Conservation (phyloP, 257 asterid species). For the Gentiana macrophylla region DNA sequence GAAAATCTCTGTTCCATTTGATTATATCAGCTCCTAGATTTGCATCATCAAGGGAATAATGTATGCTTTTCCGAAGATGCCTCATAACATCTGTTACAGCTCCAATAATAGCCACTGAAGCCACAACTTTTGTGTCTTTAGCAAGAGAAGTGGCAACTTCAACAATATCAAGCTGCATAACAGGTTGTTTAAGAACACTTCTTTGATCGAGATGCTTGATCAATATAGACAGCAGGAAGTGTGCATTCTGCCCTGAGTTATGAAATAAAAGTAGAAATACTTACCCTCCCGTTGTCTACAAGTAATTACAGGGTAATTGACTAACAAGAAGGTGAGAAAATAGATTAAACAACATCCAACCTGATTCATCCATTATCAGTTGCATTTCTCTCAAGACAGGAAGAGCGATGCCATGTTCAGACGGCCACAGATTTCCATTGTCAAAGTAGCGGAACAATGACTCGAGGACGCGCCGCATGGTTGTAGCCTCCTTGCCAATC, state of each 20-base stretch:
- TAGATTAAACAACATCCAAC: conserved; percentile 19
- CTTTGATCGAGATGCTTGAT: conserved; percentile 95
- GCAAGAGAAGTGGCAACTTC: conserved; percentile 63
- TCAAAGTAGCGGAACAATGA: conserved; percentile 86
- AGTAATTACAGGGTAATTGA: conserved; percentile 5
- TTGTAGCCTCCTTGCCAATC: conserved; percentile 92
- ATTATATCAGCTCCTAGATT: conserved; percentile 59
- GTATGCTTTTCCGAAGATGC: conserved; percentile 91
- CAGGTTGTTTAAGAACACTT: conserved; percentile 74
- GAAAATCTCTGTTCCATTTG: conserved; percentile 68
- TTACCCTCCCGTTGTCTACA: background rate
- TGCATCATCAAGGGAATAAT: conserved; percentile 64
- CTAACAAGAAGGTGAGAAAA: conserved; percentile 1
- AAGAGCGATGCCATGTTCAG: conserved; percentile 62
- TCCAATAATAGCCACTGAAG: conserved; percentile 73
- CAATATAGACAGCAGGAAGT: conserved; percentile 70
- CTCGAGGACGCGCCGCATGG: conserved; percentile 96
- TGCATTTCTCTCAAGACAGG: conserved; percentile 93
- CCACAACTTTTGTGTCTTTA: conserved; percentile 52
- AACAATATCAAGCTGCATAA: conserved; percentile 85
- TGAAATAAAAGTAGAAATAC: background rate
- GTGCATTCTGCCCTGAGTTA: conserved; percentile 71
- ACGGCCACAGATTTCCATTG: conserved; percentile 62
- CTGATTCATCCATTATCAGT: conserved; percentile 77
- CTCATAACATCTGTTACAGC: conserved; percentile 88